These are phyloP conservation scores for Cercis canadensis DNA, from an alignment of 306 rosid species.

Conservation along the genomic window DNA sequence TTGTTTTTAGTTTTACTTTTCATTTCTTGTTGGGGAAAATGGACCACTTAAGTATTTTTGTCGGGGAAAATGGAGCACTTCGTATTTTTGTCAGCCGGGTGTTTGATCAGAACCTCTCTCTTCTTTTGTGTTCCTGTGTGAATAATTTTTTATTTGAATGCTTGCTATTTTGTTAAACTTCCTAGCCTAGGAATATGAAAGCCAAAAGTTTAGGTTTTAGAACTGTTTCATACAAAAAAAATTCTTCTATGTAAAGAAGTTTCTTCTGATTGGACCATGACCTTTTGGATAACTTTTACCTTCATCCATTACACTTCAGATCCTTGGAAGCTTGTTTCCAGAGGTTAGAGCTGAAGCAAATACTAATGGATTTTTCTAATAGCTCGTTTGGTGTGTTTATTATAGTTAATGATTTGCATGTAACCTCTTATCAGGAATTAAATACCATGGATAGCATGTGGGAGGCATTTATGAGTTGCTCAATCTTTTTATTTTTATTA, in stretches of 20 bases:
- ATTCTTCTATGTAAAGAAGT: not conserved
- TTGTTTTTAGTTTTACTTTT: not conserved
- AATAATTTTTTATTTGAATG: slow-evolving; percentile 12
- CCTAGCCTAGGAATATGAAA: not conserved
- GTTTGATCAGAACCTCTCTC: slow-evolving; percentile 22
- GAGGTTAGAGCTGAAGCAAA: not conserved
- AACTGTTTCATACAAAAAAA: not conserved
- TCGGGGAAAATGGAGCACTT: not conserved
- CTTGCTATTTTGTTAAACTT: not conserved
- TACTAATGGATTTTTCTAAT: slow-evolving; percentile 12
- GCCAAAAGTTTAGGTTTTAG: slow-evolving; percentile 10
- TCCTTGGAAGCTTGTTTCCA: too few relatives aligned
- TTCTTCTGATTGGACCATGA: too few relatives aligned
- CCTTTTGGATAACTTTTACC: too few relatives aligned
- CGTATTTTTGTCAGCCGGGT: not conserved
- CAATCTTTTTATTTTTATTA: too few relatives aligned
- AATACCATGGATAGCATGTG: slow-evolving; percentile 13
- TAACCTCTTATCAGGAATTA: too few relatives aligned
- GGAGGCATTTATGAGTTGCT: not conserved
- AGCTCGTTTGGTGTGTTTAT: slow-evolving; percentile 8
- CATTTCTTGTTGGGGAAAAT: not conserved
- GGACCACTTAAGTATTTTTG: too few relatives aligned
- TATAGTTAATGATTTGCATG: not conserved
- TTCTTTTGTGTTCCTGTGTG: slow-evolving; percentile 3
- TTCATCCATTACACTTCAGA: too few relatives aligned